These are phyloP conservation scores for Trichoderma koningii DNA, from an alignment of 2,329 filamentous ascomycete species.

Conservation along the genomic window DNA sequence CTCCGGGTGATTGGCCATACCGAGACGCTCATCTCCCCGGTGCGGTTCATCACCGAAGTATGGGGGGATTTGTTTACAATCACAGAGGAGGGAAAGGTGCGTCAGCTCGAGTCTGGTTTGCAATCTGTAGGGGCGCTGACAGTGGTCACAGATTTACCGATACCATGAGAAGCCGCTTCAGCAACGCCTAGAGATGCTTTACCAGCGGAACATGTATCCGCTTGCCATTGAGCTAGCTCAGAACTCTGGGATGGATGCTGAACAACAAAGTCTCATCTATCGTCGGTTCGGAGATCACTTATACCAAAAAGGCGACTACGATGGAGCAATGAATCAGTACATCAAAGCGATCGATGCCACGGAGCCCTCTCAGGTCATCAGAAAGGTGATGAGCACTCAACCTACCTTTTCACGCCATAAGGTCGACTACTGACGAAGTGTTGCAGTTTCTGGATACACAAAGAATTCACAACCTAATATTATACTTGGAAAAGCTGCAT, in stretches of 20 bases:
- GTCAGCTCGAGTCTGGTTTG: constrained; percentile 22
- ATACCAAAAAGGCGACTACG: constrained; percentile 93
- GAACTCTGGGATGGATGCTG: constrained; percentile 75
- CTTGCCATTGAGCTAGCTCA: constrained; percentile 90
- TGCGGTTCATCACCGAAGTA: constrained; percentile 77
- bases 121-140: background rate
- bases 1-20: constrained; percentile 87
- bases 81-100: constrained; percentile 86
- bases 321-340: constrained; percentile 99
- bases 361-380: constrained; percentile 92
- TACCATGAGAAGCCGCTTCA: constrained; percentile 91
- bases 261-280: constrained; percentile 89
- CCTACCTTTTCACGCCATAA: background rate
- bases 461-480: constrained; percentile 94
- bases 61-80: constrained; percentile 94
- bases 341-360: constrained; percentile 94
- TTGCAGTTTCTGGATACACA: constrained; percentile 88
- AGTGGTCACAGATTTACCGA: constrained; percentile 66
- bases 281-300: constrained; percentile 91
- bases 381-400: constrained; percentile 61
- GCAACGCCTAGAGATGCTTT: constrained; percentile 89
- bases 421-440: background rate
- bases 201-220: constrained; percentile 89
- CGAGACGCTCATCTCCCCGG: constrained; percentile 78
- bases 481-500: constrained; percentile 94